Evolutionary conservation across 2,329 filamentous ascomycete genomes (phyloP), one percentile per base, ranked within the genome.

Genomic region (Thelonectria olida): DNA sequence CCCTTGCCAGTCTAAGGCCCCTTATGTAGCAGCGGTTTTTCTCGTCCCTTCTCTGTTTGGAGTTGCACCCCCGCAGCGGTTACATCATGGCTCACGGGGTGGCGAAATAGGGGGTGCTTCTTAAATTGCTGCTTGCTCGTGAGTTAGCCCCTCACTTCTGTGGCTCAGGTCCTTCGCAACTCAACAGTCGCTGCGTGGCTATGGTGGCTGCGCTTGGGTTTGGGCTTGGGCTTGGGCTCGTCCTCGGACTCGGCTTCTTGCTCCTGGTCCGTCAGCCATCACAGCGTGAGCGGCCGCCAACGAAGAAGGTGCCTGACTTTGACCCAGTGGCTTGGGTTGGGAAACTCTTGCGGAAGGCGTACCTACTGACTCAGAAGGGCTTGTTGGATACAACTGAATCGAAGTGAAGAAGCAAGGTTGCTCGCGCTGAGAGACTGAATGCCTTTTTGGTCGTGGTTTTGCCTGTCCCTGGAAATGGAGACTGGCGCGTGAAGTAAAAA

Each of bases 11-110:
- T 20, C 17, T 36, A 41, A 54, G 39, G 39, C 45, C 53, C 58
- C 58, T n/a, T 44, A 39, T 17, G 47, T 52, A 53, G 56, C 56
- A 50, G 53, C 41, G 53, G 42, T 22, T 50, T 20, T 44, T 23
- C 34, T 41, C 53, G 13, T 19, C 27, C 31, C 13, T 20, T 17
- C 19, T 42, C 19, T 20, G n/a, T 20, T 10, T 42, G 39, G 17
- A 28, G 20, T 34, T 23, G 34, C 25, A 59, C 56, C 50, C n/a
- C 56, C 56, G 50, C 56, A 50, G 56, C 38, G 9, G 39, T 60
- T 62, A 53, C 63, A 67, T 67, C 59, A 61, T 54, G 22, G n/a
- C n/a, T n/a, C n/a, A n/a, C n/a, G n/a, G 28, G 56, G 56, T 57
- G 38, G 57, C 27, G 34, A 53, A 55, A 23, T 36, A 22, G 34